Evolutionary conservation across 2,329 filamentous ascomycete genomes (phyloP).

Genomic region (Penicillium digitatum): DNA sequence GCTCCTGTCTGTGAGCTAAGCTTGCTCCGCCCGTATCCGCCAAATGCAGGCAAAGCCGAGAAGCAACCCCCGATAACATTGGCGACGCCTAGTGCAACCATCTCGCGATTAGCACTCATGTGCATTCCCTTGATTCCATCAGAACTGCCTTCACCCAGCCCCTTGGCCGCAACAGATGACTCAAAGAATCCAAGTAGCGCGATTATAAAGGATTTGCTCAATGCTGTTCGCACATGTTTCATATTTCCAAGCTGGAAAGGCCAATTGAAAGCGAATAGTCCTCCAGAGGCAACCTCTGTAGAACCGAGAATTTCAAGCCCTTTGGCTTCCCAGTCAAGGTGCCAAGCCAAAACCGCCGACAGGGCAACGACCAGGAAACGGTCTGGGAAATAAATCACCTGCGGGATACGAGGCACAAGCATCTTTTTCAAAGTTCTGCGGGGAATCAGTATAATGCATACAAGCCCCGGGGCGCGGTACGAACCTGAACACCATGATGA

Average conservation of each 20-base stretch:
- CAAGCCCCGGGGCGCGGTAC: slow-evolving; percentile 22
- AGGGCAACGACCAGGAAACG: slow-evolving; percentile 84
- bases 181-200: slow-evolving; percentile 97
- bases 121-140: slow-evolving; percentile 73
- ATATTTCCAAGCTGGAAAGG: slow-evolving; percentile 75
- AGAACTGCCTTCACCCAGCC: slow-evolving; percentile 60
- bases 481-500: slow-evolving; percentile 88
- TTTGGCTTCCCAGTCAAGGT: slow-evolving; percentile 69
- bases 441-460: slow-evolving; percentile 13
- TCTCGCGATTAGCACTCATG: slow-evolving; percentile 84
- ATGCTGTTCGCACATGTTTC: slow-evolving; percentile 75
- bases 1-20: slow-evolving; percentile 90
- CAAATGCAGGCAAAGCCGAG: slow-evolving; percentile 88
- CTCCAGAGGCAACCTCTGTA: slow-evolving; percentile 68
- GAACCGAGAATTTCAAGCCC: slow-evolving; percentile 81
- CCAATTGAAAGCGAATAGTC: slow-evolving; percentile 75
- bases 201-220: slow-evolving; percentile 90
- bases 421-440: slow-evolving; percentile 72
- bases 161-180: slow-evolving; percentile 92
- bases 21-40: slow-evolving; percentile 92
- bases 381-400: slow-evolving; percentile 84
- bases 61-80: slow-evolving; percentile 92
- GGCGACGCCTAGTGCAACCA: slow-evolving; percentile 84
- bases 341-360: slow-evolving; percentile 74
- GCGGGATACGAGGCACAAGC: slow-evolving; percentile 72